Conservation (phyloP, 495 filamentous ascomycete species). For the Aspergillus mulundensis region DNA sequence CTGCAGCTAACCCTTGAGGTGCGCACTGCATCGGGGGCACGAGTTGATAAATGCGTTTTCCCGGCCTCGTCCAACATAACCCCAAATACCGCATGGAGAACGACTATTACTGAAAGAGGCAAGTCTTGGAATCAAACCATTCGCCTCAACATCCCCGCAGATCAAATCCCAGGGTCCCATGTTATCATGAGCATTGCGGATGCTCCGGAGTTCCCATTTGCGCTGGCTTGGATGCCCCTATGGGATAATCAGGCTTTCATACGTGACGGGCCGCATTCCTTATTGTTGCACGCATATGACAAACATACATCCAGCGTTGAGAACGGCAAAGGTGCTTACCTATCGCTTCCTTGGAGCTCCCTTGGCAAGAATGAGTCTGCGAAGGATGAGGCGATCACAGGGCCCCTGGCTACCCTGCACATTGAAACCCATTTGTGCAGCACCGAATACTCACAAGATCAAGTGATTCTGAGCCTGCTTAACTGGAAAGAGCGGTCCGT, state of each 20-base stretch:
- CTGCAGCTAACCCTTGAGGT: constrained; percentile 90
- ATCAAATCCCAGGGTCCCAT: constrained; percentile 80
- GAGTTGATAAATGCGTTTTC: constrained; percentile 82
- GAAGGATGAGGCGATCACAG: constrained; percentile 70
- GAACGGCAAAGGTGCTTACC: constrained; percentile 72
- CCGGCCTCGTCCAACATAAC: constrained; percentile 68
- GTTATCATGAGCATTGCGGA: constrained; percentile 86
- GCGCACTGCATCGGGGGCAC: constrained; percentile 67
- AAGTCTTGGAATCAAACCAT: constrained; percentile 85
- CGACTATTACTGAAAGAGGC: constrained; percentile 71
- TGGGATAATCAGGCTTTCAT: constrained; percentile 93
- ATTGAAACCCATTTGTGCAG: constrained; percentile 91
- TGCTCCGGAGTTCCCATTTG: constrained; percentile 79
- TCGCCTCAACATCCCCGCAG: constrained; percentile 70
- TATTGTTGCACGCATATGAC: constrained; percentile 85
- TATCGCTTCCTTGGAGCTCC: constrained; percentile 74
- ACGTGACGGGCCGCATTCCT: constrained; percentile 74
- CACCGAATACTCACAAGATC: constrained; percentile 92
- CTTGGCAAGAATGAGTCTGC: constrained; percentile 59
- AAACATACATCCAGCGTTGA: constrained; percentile 67
- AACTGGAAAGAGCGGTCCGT: constrained; percentile 76
- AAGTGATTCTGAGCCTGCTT: constrained; percentile 75
- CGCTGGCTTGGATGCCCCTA: constrained; percentile 85
- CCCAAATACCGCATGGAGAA: constrained; percentile 78
- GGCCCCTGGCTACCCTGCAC: constrained; percentile 68